Evolutionary conservation across 441 rosid species (phyloP).

Genomic region (Bocquillonia castaneifolia): DNA sequence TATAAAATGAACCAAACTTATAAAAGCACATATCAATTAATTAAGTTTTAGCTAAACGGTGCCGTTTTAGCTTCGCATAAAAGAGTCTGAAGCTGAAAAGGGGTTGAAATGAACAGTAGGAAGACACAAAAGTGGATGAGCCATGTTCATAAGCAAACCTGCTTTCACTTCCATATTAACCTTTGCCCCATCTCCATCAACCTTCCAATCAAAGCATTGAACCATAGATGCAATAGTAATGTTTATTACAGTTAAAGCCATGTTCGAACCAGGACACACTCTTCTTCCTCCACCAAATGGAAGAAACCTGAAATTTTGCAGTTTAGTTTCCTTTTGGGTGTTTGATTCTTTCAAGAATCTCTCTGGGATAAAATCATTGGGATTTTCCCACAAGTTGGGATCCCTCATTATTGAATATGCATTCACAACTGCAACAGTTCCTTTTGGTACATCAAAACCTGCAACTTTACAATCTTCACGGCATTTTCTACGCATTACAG

Average conservation of each 20-base stretch:
- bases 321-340: not conserved
- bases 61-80: too few species aligned
- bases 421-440: constrained; percentile 26
- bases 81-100: too few species aligned
- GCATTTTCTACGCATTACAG: constrained; percentile 26
- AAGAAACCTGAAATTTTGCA: constrained; percentile 11
- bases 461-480: constrained; percentile 28
- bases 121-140: constrained; percentile 27
- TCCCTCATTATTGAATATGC: constrained; percentile 43
- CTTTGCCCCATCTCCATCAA: not conserved
- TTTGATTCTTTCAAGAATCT: constrained; percentile 38
- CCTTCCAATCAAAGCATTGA: constrained; percentile 15
- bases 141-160: constrained; percentile 9
- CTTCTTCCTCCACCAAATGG: constrained; percentile 39
- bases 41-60: too few species aligned
- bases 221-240: constrained; percentile 10
- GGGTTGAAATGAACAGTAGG: constrained; percentile 24
- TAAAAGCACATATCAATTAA: too few species aligned
- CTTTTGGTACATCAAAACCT: constrained; percentile 32
- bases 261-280: constrained; percentile 29
- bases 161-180: not conserved
- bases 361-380: constrained; percentile 32
- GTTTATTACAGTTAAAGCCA: constrained; percentile 23
- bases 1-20: too few species aligned
- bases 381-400: constrained; percentile 34